phyloP scores from a whole-genome alignment of 1,284 basidiomycete species.

The Melampsora larici-populina region DNA sequence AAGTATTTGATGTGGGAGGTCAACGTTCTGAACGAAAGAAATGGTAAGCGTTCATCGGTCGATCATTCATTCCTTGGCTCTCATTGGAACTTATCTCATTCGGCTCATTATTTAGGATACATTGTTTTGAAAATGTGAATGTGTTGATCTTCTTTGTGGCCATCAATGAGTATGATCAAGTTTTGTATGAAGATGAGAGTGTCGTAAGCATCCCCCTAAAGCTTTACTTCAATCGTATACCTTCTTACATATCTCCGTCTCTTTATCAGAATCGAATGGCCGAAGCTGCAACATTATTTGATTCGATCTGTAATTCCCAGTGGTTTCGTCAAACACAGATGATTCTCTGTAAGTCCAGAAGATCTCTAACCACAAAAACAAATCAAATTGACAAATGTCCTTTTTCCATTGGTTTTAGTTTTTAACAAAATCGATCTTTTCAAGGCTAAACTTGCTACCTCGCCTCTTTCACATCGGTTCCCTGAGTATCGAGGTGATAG shows the following conservation, averaged over 20 bases:
- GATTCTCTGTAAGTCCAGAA: conserved; percentile 23
- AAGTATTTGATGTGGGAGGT: conserved; percentile 85
- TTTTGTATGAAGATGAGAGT: conserved; percentile 32
- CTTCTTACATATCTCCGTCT: neutral
- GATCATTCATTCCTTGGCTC: neutral
- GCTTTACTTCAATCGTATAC: neutral
- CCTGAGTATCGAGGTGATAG: conserved; percentile 36
- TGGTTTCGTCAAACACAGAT: conserved; percentile 40
- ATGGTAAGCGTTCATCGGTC: neutral
- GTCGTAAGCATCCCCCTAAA: neutral
- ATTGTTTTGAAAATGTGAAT: conserved; percentile 41
- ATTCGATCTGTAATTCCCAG: conserved; percentile 40
- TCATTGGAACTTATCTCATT: neutral
- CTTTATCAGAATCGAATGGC: conserved; percentile 35
- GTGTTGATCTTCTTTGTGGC: conserved; percentile 39
- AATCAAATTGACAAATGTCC: neutral
- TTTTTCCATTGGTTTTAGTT: conserved; percentile 3
- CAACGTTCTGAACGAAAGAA: conserved; percentile 85
- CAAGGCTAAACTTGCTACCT: conserved; percentile 22
- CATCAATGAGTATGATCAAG: conserved; percentile 38
- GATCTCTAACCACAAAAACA: neutral
- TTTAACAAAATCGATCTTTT: conserved; percentile 43
- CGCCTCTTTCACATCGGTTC: conserved; percentile 14
- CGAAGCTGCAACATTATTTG: conserved; percentile 33
- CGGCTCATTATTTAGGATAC: conserved; percentile 6